Evolutionary conservation across 2,329 filamentous ascomycete species (phyloP), one percentile per base, ranked within the genome.

Genomic region (Emergomyces orientalis): DNA sequence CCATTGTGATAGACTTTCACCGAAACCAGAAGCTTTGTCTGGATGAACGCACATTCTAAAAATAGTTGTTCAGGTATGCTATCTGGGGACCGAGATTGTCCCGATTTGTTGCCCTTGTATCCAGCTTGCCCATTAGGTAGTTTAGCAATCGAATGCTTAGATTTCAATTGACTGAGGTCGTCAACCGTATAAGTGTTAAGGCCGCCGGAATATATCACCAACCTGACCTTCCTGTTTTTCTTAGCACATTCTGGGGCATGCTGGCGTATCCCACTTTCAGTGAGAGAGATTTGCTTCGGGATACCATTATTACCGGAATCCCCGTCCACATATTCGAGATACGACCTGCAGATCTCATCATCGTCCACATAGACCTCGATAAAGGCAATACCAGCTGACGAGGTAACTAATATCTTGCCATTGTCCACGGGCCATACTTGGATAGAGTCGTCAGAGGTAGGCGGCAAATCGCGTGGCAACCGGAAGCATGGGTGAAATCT

Each of bases 401-500:
- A 90, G 49, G 89, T 91, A 22, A 92, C 82, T 51, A 94, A 78
- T 17, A 94, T 83, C 62, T 86, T 88, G 13, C 87, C 86, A 64
- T 86, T 86, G 63, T 96, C 92, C 0, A 93, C 85, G 0, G 89
- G 86, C 86, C 90, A 97, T 0, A 90, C 89, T 70, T 96, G 90
- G 1, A 97, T 84, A 67, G 90, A 91, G 43, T 84, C 84, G 68
- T 97, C 92, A 0, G 81, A 76, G 65, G 80, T 82, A 47, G 83
- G 73, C 19, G 83, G 77, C 5, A 83, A 77, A 69, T 97, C 94
- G 62, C 86, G 88, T 0, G 92, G 90, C 60, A 96, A 82, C 62
- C 87, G 83, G 79, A 99, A 97, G 73, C 90, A 91, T 3, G 92
- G 91, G 71, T 99, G 94, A 68, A 87, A 88, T 67, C 91, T 87